Base-by-base conservation (phyloP, 331 rosid genomes). In the Phaseolus coccineus region DNA sequence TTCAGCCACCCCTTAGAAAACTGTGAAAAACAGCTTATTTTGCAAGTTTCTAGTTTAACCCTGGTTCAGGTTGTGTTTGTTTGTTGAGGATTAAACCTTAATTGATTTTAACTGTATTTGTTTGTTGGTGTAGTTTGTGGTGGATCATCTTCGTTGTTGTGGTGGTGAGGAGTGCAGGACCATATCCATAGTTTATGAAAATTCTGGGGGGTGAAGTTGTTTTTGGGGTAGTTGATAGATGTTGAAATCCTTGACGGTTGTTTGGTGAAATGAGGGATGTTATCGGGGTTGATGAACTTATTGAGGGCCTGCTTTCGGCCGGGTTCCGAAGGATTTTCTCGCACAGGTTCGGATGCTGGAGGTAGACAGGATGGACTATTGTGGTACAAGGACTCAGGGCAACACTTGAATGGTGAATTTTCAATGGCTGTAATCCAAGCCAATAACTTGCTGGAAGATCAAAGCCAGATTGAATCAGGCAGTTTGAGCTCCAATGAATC, bases 241-340 rank as follows among this genome's bases (percentile, higher is more conserved):
- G 97, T 84, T 87, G 94, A 89, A 87, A 87, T 84, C 86, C 72
- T 81, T 88, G 97, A 88, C 80, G 93, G 97, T 84, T 83, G 84
- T 87, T 81, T 88, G 89, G 87, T 86, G 99, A 96, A 87, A 96
- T 96, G 99, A 96, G 99, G 98, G 96, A 96, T 96, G 99, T 89
- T 96, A 88, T 88, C 97, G 52, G 87, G 87, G 93, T 88, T 96
- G 87, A 90, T 91, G 90, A 93, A 88, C 84, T 81, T 84, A 84
- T 84, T 93, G 83, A 86, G 87, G 92, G 94, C 96, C 91, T 96
- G 99, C 91, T 91, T 96, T 81, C 90, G 94, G 96, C 98, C 99
- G 55, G 87, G 92, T 89, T 91, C 96, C 77, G 91, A 82, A 58
- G 73, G 87, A 46, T 74, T 81, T 76, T 84, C 58, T 44, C 93